Percentiles rank a stretch among this genome's conserved stretches.
Evolutionary conservation across 768 basidiomycete genomes (phyloP).

Genomic region (Pulveroboletus sp.): DNA sequence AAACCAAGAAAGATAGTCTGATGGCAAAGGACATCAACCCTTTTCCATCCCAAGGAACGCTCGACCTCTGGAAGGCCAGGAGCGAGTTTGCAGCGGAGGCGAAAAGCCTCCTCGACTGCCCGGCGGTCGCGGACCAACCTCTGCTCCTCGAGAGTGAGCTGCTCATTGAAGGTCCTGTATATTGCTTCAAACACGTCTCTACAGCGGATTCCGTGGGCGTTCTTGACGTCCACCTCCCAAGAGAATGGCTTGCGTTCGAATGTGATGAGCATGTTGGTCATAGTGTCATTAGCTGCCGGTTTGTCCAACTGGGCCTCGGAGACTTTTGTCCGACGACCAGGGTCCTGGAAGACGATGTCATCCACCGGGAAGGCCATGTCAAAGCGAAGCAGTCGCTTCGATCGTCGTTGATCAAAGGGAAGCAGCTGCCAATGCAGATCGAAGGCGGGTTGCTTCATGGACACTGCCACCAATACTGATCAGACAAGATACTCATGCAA

Average conservation of each 20-base stretch:
- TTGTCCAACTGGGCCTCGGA: constrained; percentile 38
- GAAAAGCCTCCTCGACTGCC: constrained; percentile 40
- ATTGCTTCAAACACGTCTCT: constrained; percentile 59
- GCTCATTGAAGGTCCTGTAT: constrained; percentile 42
- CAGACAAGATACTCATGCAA: constrained; percentile 20
- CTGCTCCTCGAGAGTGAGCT: constrained; percentile 44
- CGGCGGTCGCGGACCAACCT: constrained; percentile 26
- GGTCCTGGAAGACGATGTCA: constrained; percentile 21
- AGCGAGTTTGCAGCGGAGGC: constrained; percentile 42
- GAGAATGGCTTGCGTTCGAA: constrained; percentile 35
- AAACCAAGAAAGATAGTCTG: constrained; percentile 52
- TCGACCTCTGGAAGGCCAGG: constrained; percentile 38
- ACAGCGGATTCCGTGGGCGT: constrained; percentile 43
- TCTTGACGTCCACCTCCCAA: constrained; percentile 41
- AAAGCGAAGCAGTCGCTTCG: constrained; percentile 41
- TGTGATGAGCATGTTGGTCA: constrained; percentile 48
- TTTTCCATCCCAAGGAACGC: constrained; percentile 45
- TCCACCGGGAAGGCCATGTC: constrained; percentile 46
- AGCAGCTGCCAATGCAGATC: constrained; percentile 48
- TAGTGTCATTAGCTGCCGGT: constrained; percentile 38
- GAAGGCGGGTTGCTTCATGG: constrained; percentile 38
- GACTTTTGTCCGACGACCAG: constrained; percentile 25
- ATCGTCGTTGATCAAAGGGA: constrained; percentile 32
- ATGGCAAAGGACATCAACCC: constrained; percentile 52
- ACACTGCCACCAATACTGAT: constrained; percentile 28